These are phyloP conservation scores for Fusarium buharicum DNA, from an alignment of 2,329 filamentous ascomycete genomes.

Conservation along the genomic window DNA sequence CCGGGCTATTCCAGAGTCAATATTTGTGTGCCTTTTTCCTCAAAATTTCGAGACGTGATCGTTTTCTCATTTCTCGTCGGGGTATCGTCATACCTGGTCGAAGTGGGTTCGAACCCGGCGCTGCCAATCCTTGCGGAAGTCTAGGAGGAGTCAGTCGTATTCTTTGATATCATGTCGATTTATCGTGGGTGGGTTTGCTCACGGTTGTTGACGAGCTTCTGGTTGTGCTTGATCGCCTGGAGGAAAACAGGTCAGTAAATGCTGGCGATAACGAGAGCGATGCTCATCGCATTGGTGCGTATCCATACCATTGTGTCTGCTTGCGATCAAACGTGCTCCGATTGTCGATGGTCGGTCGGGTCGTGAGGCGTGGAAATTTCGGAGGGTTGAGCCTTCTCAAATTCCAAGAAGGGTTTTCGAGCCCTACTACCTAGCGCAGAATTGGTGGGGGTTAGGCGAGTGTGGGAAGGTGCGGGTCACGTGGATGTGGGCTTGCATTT, in stretches of 20 bases:
- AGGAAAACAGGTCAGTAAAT: conserved; percentile 48
- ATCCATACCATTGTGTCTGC: conserved; percentile 64
- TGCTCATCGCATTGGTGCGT: conserved; percentile 37
- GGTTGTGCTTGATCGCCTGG: conserved; percentile 99
- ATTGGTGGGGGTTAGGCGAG: conserved; percentile 47
- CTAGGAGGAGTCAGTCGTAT: conserved; percentile 62
- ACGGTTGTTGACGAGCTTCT: conserved; percentile 97
- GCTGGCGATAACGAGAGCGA: not conserved
- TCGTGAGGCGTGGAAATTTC: conserved; percentile 55
- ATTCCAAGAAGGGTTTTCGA: conserved; percentile 56
- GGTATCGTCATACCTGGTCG: conserved; percentile 83
- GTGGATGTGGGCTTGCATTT: conserved; percentile 19
- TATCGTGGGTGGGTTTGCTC: conserved; percentile 56
- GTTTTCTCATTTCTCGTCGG: conserved; percentile 19
- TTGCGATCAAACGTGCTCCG: conserved; percentile 62
- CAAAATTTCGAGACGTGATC: conserved; percentile 30
- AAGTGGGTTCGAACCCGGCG: conserved; percentile 99
- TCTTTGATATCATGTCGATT: conserved; percentile 30
- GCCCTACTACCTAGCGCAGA: conserved; percentile 50
- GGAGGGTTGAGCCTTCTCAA: conserved; percentile 54
- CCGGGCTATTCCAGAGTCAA: conserved; percentile 75
- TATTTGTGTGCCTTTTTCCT: conserved; percentile 39
- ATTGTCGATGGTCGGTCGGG: conserved; percentile 54
- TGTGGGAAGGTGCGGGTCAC: conserved; percentile 37
- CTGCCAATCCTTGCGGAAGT: conserved; percentile 99